Evolutionary conservation across 805 yeast species (phyloP), one percentile per base, ranked within the genome.

Genomic region (Ogataea salicorniae): DNA sequence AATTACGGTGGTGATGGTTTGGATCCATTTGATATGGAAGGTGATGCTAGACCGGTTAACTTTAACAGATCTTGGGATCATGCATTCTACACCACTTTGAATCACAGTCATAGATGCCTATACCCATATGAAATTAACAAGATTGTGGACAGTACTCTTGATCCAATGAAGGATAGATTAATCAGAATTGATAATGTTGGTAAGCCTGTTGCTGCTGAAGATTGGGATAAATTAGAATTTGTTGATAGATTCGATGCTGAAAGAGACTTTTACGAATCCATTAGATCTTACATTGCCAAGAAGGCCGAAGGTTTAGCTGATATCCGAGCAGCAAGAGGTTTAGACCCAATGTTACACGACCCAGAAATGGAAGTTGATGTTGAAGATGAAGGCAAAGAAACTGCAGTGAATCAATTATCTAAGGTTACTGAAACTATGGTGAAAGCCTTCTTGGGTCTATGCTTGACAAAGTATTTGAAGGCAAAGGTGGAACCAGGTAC

Each of bases 21-120:
- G 54, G 99, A 94, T 73, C 99, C 99, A 3, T 76, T 88, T 63
- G 97, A 92, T 69, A 94, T 94, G 99, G 99, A 95, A 70, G 99
- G 99, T 57, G 97, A 95, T 68, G 97, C 98, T 1, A 80, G 75
- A 59, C 99, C 99, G 0, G 99, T 94, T 34, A 90, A 95, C 64
- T 92, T 94, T 65, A 75, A 74, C 47, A 81, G 97, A 63, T 88
- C 96, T 22, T 94, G 99, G 99, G 90, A 83, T 53, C 99, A 94
- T 66, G 83, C 96, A 6, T 75, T 69, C 57, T 84, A 86, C 67
- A 71, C 88, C 47, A 86, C 96, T 1, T 82, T 80, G 53, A 71
- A 77, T 56, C 70, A 73, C 42, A 49, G 69, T 0, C 89, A 79
- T 16, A 56, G 58, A 31, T 79, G 85, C 4, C 66, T 91, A 47